Percentiles rank a stretch among this genome's conserved stretches.
Conservation (phyloP, 257 asterid genomes). For the Lantana camara region DNA sequence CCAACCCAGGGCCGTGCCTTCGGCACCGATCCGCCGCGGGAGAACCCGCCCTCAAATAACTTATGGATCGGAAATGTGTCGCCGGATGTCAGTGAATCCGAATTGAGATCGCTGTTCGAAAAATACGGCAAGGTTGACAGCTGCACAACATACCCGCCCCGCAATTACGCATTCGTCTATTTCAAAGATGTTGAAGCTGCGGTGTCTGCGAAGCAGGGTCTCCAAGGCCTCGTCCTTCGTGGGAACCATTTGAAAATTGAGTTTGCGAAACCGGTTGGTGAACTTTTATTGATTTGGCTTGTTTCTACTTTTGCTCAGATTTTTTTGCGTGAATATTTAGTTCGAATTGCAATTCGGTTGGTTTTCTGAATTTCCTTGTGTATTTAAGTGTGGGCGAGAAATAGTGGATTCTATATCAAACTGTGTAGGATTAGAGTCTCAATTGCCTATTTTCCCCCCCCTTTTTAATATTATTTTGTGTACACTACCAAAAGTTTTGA, state of each 20-base stretch:
- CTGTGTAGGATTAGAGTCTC: constrained; percentile 22
- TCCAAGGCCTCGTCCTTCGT: constrained; percentile 69
- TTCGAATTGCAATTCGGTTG: constrained; percentile 11
- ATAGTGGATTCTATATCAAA: background rate
- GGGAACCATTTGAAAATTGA: constrained; percentile 71
- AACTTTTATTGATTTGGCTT: constrained; percentile 27
- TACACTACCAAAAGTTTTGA: background rate
- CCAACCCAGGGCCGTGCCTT: constrained; percentile 30
- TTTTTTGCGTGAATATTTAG: constrained; percentile 17
- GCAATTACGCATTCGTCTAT: constrained; percentile 77
- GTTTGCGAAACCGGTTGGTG: constrained; percentile 97
- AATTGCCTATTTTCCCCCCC: background rate
- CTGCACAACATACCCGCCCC: constrained; percentile 66
- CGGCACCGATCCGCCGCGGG: constrained; percentile 35
- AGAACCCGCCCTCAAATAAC: constrained; percentile 74
- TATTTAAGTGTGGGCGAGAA: constrained; percentile 1
- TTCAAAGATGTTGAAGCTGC: constrained; percentile 69
- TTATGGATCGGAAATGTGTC: constrained; percentile 88
- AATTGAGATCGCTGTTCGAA: constrained; percentile 58
- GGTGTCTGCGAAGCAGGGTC: constrained; percentile 66
- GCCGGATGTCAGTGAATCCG: constrained; percentile 66
- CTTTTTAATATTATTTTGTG: background rate
- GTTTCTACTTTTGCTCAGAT: constrained; percentile 21
- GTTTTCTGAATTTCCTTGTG: background rate
- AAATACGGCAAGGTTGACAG: constrained; percentile 69